These are phyloP conservation scores for Casaregolazyma lundiana DNA, from an alignment of 1,139 yeast genomes.

Conservation along the genomic window DNA sequence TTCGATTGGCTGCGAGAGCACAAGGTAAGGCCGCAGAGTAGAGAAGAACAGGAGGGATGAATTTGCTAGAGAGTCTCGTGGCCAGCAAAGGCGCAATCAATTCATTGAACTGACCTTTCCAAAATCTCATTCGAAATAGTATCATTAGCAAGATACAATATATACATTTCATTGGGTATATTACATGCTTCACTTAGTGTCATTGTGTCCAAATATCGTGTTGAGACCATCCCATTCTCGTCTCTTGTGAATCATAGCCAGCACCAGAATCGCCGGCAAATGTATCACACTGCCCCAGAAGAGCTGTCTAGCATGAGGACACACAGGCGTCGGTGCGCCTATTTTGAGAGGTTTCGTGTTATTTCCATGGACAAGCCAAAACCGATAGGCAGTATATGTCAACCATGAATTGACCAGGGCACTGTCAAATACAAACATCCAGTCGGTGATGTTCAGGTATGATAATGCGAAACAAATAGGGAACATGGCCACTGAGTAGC, in stretches of 20 bases:
- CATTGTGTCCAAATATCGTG: neutral
- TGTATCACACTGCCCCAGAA: conserved; percentile 97
- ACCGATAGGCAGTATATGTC: conserved; percentile 69
- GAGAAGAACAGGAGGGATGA: no score
- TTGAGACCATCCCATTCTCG: conserved; percentile 81
- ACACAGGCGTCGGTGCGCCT: conserved; percentile 19
- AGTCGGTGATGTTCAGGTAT: conserved; percentile 77
- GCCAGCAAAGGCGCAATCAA: no score
- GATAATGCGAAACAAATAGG: conserved; percentile 84
- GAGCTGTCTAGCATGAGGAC: conserved; percentile 60
- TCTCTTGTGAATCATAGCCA: conserved; percentile 92
- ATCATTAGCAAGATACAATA: no score
- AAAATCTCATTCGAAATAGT: no score
- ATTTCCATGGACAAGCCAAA: conserved; percentile 51
- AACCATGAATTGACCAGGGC: conserved; percentile 82
- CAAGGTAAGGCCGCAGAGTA: no score
- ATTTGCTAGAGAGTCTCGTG: no score
- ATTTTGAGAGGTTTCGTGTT: conserved; percentile 20
- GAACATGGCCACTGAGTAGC: conserved; percentile 86
- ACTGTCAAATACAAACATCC: conserved; percentile 74
- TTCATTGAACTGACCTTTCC: no score
- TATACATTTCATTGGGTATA: neutral
- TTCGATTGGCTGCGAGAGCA: no score
- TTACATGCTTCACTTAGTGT: neutral
- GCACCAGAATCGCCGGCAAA: conserved; percentile 77